Conservation (phyloP, 2,329 filamentous ascomycete genomes). For the Calonectria ilicicola region DNA sequence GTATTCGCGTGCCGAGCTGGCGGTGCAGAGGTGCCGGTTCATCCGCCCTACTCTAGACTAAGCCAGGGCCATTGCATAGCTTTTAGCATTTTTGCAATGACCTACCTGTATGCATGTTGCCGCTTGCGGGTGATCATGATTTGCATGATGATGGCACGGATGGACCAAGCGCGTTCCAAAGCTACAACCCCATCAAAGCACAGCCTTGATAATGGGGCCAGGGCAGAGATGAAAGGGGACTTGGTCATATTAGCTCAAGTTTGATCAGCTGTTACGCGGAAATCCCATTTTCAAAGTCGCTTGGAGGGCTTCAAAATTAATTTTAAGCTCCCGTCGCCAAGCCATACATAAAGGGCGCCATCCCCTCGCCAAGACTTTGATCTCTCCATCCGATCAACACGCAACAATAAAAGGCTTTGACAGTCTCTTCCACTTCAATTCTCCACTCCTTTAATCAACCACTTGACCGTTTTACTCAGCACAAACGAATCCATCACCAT, state of each 20-base stretch:
- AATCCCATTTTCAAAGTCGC: background rate
- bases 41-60: background rate
- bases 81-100: background rate
- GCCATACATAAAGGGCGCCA: background rate
- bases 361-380: background rate
- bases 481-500: constrained; percentile 27
- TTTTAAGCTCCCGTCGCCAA: background rate
- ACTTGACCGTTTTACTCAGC: background rate
- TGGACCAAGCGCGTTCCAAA: background rate
- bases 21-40: background rate
- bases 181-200: background rate
- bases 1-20: background rate
- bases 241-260: too few relatives aligned
- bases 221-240: background rate
- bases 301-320: background rate
- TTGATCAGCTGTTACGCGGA: background rate
- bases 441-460: background rate
- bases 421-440: background rate
- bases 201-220: background rate
- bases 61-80: background rate
- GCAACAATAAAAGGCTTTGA: background rate
- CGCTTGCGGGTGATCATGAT: background rate
- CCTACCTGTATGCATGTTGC: background rate
- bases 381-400: background rate
- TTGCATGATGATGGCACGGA: background rate